phyloP scores from a whole-genome alignment of 2,329 filamentous ascomycete species.

The Xylariales sp. region DNA sequence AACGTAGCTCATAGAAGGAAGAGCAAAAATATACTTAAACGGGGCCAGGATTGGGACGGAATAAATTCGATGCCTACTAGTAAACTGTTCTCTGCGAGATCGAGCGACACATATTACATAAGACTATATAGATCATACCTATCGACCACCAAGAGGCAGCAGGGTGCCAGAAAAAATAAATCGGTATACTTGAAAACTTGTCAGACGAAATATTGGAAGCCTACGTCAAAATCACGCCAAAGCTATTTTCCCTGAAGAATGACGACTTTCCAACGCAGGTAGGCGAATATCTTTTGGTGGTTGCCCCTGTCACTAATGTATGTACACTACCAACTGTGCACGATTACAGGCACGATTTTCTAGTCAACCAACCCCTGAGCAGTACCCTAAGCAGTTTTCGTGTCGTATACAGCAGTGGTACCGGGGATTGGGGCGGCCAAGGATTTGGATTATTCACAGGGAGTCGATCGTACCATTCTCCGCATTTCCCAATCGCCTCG shows the following conservation, averaged over 20 bases:
- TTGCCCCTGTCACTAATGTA: no score
- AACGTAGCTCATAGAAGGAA: no score
- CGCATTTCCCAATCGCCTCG: conserved; percentile 12
- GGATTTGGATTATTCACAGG: conserved; percentile 11
- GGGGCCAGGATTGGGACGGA: no score
- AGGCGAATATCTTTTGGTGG: background rate
- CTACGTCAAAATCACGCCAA: background rate
- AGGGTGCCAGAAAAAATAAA: background rate
- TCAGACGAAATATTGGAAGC: no score
- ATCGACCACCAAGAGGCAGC: no score
- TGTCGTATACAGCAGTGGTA: background rate
- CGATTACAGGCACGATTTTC: background rate
- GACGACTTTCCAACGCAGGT: background rate
- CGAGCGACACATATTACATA: background rate
- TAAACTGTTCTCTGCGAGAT: background rate
- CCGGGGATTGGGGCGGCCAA: background rate
- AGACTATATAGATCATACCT: background rate
- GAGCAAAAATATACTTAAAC: background rate
- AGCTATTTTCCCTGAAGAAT: background rate
- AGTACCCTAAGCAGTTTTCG: background rate
- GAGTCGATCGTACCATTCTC: conserved; percentile 3
- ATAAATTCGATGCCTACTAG: no score
- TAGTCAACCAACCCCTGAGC: conserved; percentile 1
- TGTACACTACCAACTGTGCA: no score
- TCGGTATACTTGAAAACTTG: background rate